Evolutionary conservation across 495 filamentous ascomycete genomes (phyloP).

Genomic region (Aspergillus ostianus): DNA sequence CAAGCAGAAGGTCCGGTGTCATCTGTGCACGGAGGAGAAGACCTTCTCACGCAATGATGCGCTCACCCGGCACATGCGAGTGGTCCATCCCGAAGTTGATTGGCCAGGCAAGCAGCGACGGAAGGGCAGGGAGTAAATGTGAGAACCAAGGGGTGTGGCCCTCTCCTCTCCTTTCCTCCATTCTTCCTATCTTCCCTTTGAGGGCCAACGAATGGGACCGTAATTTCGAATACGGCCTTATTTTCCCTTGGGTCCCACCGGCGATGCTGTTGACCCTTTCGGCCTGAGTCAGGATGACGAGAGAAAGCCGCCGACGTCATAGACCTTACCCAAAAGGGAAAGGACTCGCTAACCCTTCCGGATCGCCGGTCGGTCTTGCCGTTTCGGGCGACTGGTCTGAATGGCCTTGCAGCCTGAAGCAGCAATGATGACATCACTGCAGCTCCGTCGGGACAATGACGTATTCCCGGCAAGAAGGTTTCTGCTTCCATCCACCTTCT

Average conservation of each 20-base stretch:
- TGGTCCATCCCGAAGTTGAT: conserved; percentile 83
- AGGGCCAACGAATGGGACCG: no score
- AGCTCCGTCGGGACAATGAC: conserved; percentile 6
- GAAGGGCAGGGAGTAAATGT: conserved; percentile 37
- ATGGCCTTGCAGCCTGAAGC: conserved; percentile 15
- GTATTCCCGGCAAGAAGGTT: conserved; percentile 1
- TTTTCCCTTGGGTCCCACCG: neutral
- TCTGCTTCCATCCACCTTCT: neutral
- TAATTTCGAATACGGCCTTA: no score
- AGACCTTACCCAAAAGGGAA: conserved; percentile 17
- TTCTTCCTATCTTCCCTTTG: neutral
- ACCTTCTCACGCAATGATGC: conserved; percentile 92
- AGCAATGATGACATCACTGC: conserved; percentile 23
- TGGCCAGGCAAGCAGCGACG: conserved; percentile 65
- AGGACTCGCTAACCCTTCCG: conserved; percentile 17
- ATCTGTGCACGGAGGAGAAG: conserved; percentile 95
- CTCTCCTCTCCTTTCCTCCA: no score
- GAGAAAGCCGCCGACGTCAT: conserved; percentile 28
- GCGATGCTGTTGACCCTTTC: neutral
- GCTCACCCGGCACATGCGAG: conserved; percentile 86
- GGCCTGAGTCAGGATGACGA: conserved; percentile 21
- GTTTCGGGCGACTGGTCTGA: conserved; percentile 8
- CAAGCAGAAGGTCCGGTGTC: conserved; percentile 94
- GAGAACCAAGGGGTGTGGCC: neutral
- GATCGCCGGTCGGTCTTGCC: conserved; percentile 20